Evolutionary conservation across 306 rosid species (phyloP).

Genomic region (Fragaria iinumae): DNA sequence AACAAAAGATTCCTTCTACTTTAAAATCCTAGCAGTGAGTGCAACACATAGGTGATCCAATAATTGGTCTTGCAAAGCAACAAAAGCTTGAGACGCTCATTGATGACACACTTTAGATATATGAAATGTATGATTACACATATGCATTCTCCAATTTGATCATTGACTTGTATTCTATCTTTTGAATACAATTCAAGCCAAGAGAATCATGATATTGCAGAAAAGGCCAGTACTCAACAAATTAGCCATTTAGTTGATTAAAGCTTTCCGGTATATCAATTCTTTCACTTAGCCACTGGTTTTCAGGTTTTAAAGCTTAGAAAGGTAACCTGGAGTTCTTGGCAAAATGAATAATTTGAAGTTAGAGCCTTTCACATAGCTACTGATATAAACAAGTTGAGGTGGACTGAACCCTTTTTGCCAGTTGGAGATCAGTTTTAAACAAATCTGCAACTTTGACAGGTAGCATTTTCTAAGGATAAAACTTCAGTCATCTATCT

Average conservation of each 20-base stretch:
- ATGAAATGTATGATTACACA: neutral
- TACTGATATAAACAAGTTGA: neutral
- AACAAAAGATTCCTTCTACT: neutral
- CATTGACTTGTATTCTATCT: neutral
- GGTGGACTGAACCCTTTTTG: neutral
- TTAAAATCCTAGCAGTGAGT: neutral
- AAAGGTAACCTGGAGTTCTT: neutral
- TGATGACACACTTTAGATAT: neutral
- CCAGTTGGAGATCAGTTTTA: neutral
- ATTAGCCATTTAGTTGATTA: neutral
- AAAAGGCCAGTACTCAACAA: neutral
- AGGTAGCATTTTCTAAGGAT: neutral
- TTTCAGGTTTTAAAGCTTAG: neutral
- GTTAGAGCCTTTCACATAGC: neutral
- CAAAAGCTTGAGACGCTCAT: neutral
- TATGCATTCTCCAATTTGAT: neutral
- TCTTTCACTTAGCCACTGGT: neutral
- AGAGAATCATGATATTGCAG: neutral
- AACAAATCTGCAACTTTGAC: constrained; percentile 2
- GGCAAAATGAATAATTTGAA: neutral
- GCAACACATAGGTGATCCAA: neutral
- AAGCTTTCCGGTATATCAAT: neutral
- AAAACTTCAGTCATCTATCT: neutral
- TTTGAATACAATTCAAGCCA: neutral
- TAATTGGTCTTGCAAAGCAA: neutral